phyloP scores from a whole-genome alignment of 73 alveolate species.

The Paramecium tetraurelia region DNA sequence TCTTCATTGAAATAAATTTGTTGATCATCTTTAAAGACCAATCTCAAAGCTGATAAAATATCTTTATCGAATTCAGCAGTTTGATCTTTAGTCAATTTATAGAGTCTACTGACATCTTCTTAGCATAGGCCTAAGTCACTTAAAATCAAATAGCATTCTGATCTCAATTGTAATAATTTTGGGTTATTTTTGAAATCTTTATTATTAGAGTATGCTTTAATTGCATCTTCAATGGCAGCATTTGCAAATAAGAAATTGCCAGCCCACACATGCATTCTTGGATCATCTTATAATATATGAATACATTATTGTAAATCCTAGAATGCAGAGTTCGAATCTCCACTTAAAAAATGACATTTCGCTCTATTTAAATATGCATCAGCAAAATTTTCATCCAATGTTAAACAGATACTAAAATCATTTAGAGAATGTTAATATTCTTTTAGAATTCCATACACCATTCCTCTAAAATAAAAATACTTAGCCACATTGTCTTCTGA shows the following conservation, averaged over 20 bases:
- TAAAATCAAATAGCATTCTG: slow-evolving; percentile 56
- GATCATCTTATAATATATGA: slow-evolving; percentile 50
- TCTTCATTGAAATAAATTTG: slow-evolving; percentile 42
- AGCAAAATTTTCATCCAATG: slow-evolving; percentile 58
- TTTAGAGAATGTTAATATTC: slow-evolving; percentile 53
- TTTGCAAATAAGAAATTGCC: slow-evolving; percentile 64
- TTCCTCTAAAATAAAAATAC: slow-evolving; percentile 65
- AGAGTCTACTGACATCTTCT: slow-evolving; percentile 24
- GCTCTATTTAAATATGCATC: slow-evolving; percentile 67
- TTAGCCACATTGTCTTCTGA: slow-evolving; percentile 67
- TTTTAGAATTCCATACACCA: slow-evolving; percentile 47
- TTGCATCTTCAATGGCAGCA: slow-evolving; percentile 68
- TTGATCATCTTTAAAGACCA: slow-evolving; percentile 36
- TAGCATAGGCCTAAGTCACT: slow-evolving; percentile 1
- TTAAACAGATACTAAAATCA: slow-evolving; percentile 58
- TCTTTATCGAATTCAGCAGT: slow-evolving; percentile 49
- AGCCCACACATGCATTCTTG: slow-evolving; percentile 68
- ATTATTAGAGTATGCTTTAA: slow-evolving; percentile 61
- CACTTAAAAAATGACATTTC: slow-evolving; percentile 49
- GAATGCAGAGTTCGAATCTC: slow-evolving; percentile 58
- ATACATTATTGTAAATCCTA: slow-evolving; percentile 57
- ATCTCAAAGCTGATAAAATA: slow-evolving; percentile 18
- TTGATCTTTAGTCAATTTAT: background rate
- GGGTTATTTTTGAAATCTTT: slow-evolving; percentile 44
- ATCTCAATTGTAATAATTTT: slow-evolving; percentile 16